Evolutionary conservation across 2,329 filamentous ascomycete genomes (phyloP), one percentile per base, ranked within the genome.

Genomic region (Penicillium sp.): DNA sequence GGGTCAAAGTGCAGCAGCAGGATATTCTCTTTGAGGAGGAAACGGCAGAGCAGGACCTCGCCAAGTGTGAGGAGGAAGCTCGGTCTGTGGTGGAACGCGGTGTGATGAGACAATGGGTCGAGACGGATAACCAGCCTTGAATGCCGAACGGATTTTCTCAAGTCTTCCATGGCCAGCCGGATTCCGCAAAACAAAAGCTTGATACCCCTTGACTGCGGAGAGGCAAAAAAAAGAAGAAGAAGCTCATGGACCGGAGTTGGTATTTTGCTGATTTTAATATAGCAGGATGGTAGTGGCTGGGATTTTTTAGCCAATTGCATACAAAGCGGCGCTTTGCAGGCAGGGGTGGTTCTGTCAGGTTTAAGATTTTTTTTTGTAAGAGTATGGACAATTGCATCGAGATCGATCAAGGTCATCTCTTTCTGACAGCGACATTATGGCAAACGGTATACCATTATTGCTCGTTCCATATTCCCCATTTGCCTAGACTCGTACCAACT

Each of bases 1-100:
- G 78, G 78, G 62, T 72, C 45, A 79, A 77, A 58, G 70, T 77
- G 5, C 74, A 77, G 55, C 74, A 77, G 58, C 72, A 77, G 37
- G 77, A 79, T 44, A 70, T 74, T 23, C 59, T 68, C 5, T 77
- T 79, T 48, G 76, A 78, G 47, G 69, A 76, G 58, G 68, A 69
- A 37, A 68, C 71, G 23, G 65, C 74, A n/a, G 62, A 68, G 49
- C 64, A 71, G 55, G 74, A 74, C 52, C 69, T 78, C 50, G 60
- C 59, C 29, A 71, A 66, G 53, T 75, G 71, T 55, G 73, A 77
- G 57, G 65, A 67, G 34, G 73, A 77, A 56, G 74, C 74, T 18
- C 70, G 71, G 44, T 69, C 70, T 9, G 67, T 79, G 34, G 72
- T 72, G n/a, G 75, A 77, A 53, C 65, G 76, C 39, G 73, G 75